A percentile compares a stretch with the other conserved stretches of the same genome.
Conservation (phyloP, 805 yeast species). For the Clavispora asparagi region DNA sequence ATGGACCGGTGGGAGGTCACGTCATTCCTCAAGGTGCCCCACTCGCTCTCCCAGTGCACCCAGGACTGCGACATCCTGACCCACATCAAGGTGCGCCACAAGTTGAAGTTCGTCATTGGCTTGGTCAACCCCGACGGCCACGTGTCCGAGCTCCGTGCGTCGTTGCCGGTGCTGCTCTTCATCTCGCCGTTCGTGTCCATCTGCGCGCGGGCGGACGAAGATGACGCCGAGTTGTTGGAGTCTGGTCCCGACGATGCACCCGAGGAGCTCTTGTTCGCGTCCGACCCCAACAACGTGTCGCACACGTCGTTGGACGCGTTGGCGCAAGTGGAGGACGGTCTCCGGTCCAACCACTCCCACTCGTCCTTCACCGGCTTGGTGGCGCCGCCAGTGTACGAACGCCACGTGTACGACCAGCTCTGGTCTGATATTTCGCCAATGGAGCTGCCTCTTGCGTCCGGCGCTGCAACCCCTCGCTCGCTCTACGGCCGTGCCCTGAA, state of each 20-base stretch:
- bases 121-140: constrained; percentile 88
- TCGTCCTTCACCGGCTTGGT: constrained; percentile 39
- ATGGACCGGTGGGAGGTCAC: constrained; percentile 68
- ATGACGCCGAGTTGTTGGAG: constrained; percentile 5
- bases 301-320: constrained; percentile 6
- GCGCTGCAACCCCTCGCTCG: constrained; percentile 35
- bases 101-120: constrained; percentile 74
- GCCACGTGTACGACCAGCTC: constrained; percentile 73
- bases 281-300: constrained; percentile 12
- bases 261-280: constrained; percentile 29
- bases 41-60: constrained; percentile 67
- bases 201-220: constrained; percentile 39
- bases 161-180: constrained; percentile 74
- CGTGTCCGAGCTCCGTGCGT: constrained; percentile 84
- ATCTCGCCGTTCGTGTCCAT: constrained; percentile 79
- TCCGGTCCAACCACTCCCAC: constrained; percentile 23
- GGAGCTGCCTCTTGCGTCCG: constrained; percentile 43
- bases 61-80: constrained; percentile 78
- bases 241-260: constrained; percentile 5
- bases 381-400: constrained; percentile 85
- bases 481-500: constrained; percentile 6
- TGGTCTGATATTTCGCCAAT: constrained; percentile 61
- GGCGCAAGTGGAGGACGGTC: constrained; percentile 4
- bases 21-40: constrained; percentile 59
- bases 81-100: constrained; percentile 81